phyloP scores from a whole-genome alignment of 2,329 filamentous ascomycete genomes.

The Exophiala phaeomuriformis region DNA sequence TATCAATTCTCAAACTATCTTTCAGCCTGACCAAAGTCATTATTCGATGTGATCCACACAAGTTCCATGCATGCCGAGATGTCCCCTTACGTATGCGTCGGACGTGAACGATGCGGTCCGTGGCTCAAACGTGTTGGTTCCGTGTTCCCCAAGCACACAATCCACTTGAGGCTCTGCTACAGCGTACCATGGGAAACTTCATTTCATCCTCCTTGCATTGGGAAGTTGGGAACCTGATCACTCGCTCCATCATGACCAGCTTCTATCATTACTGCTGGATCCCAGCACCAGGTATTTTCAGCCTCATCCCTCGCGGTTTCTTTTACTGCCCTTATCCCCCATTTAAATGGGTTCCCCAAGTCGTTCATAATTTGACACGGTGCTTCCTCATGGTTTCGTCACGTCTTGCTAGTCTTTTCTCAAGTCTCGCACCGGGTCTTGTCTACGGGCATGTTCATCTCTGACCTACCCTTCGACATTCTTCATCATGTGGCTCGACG shows the following conservation, averaged over 20 bases:
- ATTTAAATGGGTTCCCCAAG: not conserved
- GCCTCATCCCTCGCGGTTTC: too few species aligned
- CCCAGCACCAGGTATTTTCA: too few species aligned
- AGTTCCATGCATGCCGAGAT: not conserved
- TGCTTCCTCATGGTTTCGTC: conserved; percentile 1
- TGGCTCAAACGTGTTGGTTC: not conserved
- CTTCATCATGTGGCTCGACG: conserved; percentile 50
- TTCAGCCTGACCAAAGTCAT: not conserved
- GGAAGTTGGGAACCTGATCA: too few species aligned
- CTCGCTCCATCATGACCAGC: too few species aligned
- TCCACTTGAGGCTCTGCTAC: too few species aligned
- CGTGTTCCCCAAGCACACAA: not conserved
- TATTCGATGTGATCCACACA: not conserved
- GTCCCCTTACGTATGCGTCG: too few species aligned
- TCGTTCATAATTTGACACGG: not conserved
- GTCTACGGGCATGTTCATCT: conserved; percentile 15
- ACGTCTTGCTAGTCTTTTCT: not conserved
- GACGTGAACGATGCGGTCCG: too few species aligned
- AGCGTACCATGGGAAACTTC: too few species aligned
- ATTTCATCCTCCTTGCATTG: too few species aligned
- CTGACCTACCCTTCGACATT: conserved; percentile 56
- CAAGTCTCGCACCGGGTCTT: not conserved
- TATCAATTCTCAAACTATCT: not conserved
- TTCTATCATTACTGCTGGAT: too few species aligned
- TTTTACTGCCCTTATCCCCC: too few species aligned